Base-by-base conservation (phyloP, 208 protist species). In the Leishmania amazonensis region DNA sequence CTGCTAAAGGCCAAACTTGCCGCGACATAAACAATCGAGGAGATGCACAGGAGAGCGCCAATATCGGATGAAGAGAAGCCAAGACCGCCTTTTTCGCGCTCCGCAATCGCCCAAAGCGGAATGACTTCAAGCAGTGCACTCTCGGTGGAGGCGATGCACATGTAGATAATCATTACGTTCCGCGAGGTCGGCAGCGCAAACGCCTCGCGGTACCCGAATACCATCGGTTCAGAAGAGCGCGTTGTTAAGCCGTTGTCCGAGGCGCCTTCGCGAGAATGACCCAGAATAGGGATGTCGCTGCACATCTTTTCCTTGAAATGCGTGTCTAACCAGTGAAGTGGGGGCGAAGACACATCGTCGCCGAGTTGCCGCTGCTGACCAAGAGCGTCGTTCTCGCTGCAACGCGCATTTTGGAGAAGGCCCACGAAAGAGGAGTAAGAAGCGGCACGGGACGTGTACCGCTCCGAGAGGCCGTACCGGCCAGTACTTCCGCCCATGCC, bases 71-170 rank as follows among this genome's bases (percentile, higher is more conserved):
- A 85, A 11, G 71, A 60, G 75, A 92, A 81, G 51, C 78, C 79
- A 3, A 95, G 80, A 8, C 91, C 90, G 15, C 91, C 93, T 40
- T 83, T 84, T 35, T 81, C 71, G 31, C 82, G 65, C 53, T 87
- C 85, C 17, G 93, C 87, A 60, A 93, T 93, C 9, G 85, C 80
- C 90, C 90, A 94, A 51, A 96, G 83, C 28, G 88, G 88, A 64
- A 96, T 79, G 38, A 89, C 81, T 64, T 94, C 89, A 21, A 78
- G 64, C 65, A 93, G 85, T 28, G 79, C 80, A 74, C 91, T 90
- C 65, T 95, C 91, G 2, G 83, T 85, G 3, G 76, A 88, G 35
- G 68, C 80, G 28, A 96, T 77, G 24, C 91, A 73, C 93, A 94
- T 95, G 83, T 94, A 95, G 38, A 90, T 38, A 8, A 96, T 64